These are phyloP conservation scores for Sordariomycetes sp. DNA, from an alignment of 2,329 filamentous ascomycete species.

Conservation along the genomic window DNA sequence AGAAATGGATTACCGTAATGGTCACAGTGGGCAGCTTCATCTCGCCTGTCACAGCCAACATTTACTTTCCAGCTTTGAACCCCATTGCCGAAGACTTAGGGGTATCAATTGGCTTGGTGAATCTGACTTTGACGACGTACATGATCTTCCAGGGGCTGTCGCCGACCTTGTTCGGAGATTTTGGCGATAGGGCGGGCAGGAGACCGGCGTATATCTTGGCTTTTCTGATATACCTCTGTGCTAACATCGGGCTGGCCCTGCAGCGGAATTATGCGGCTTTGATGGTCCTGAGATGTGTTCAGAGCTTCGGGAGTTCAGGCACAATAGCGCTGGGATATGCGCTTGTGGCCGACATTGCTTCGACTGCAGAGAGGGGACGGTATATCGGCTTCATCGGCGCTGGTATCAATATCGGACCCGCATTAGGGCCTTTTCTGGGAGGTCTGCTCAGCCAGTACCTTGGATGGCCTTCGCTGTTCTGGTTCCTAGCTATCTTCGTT, in stretches of 20 bases:
- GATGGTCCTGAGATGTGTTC: constrained; percentile 51
- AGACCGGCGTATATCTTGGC: constrained; percentile 52
- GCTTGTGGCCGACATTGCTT: constrained; percentile 63
- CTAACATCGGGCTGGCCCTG: constrained; percentile 51
- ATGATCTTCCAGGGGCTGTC: constrained; percentile 56
- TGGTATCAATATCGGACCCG: constrained; percentile 46
- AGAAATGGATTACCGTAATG: constrained; percentile 43
- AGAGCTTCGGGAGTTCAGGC: constrained; percentile 56
- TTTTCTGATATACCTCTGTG: constrained; percentile 46
- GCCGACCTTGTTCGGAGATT: constrained; percentile 51
- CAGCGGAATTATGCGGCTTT: constrained; percentile 49
- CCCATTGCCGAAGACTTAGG: constrained; percentile 27
- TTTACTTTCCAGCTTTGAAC: constrained; percentile 38
- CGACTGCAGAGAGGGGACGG: constrained; percentile 59
- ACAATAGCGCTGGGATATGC: constrained; percentile 64
- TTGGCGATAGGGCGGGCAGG: constrained; percentile 51
- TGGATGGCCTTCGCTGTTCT: constrained; percentile 61
- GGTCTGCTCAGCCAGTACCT: constrained; percentile 54
- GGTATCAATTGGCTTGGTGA: constrained; percentile 30
- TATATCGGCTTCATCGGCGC: constrained; percentile 62
- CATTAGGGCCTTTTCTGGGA: constrained; percentile 52
- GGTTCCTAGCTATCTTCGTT: constrained; percentile 54
- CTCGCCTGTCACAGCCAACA: constrained; percentile 51
- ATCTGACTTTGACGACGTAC: constrained; percentile 47
- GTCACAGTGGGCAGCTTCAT: constrained; percentile 43